Percentiles rank a stretch among this genome's conserved stretches.
These are phyloP conservation scores for Ambrosia trifida DNA, from an alignment of 129 eudicot species.

Conservation along the genomic window DNA sequence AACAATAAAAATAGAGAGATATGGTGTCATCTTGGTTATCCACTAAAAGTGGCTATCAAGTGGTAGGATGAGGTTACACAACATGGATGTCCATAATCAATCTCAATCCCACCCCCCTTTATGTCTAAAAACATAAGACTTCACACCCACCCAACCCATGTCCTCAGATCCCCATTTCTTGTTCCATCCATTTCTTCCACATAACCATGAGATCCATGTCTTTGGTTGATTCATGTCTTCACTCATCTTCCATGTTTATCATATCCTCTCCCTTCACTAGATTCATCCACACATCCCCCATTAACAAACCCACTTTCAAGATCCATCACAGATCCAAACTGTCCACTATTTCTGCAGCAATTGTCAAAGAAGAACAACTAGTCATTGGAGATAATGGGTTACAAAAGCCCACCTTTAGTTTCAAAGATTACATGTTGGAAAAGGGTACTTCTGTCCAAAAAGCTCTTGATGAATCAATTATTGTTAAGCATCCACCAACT, in stretches of 20 bases:
- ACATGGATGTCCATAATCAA: not conserved
- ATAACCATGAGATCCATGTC: conserved; percentile 51
- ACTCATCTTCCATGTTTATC: conserved; percentile 38
- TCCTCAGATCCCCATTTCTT: conserved; percentile 21
- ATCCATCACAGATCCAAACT: conserved; percentile 25
- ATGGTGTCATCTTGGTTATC: not conserved
- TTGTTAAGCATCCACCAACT: conserved; percentile 43
- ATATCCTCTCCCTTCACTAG: conserved; percentile 20
- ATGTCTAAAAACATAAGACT: conserved; percentile 1
- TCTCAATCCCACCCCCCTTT: not conserved
- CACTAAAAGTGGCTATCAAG: conserved; percentile 1
- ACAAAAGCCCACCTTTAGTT: conserved; percentile 39
- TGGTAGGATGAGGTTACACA: conserved; percentile 6
- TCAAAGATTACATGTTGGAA: conserved; percentile 50
- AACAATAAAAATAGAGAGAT: not conserved
- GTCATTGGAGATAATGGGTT: not conserved
- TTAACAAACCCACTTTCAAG: conserved; percentile 33
- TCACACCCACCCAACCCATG: conserved; percentile 13
- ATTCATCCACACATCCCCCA: conserved; percentile 21
- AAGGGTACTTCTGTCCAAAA: conserved; percentile 50
- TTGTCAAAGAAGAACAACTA: conserved; percentile 39
- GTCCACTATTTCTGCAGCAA: conserved; percentile 42
- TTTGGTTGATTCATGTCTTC: conserved; percentile 57
- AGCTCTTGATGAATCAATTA: conserved; percentile 61
- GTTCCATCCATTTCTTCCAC: not conserved